Base-by-base conservation (phyloP, 805 yeast species). In the Schizosaccharomyces octosporus region DNA sequence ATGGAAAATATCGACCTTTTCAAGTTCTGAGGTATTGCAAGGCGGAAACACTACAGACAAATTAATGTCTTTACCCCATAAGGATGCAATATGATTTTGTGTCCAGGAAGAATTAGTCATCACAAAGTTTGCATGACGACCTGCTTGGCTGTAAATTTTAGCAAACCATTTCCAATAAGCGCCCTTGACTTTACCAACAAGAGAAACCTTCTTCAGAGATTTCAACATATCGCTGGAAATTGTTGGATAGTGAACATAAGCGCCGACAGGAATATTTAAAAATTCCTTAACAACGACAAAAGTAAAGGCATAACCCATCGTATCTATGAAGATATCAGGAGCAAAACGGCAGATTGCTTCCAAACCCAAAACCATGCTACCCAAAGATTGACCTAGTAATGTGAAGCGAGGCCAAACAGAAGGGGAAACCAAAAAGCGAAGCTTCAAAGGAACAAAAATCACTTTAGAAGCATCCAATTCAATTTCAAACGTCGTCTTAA, bases 211-310 rank as follows among this genome's bases (percentile, higher is more conserved):
- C 64, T 64, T 62, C 3, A 85, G 72, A 66, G 84, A 83, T 60
- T 73, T 73, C 65, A 88, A 73, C 99, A 93, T 93, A 66, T 90
- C 97, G 32, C 74, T 72, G 55, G 95, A 94, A 42, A 93, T 82
- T 19, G 89, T 80, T 1, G 99, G 99, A 73, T 85, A 93, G 72
- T 93, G 99, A n/a, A 87, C 86, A 68, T 93, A 93, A 0, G 95
- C 81, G 29, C 84, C 72, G 32, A 93, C 78, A 0, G 98, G 98
- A 36, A 87, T 73, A 63, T 78, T 76, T 45, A 85, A 75, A 59
- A 80, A 71, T 65, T 74, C 68, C 27, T 77, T 70, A 0, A 85
- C 81, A 27, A 84, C 68, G 1, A 87, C 85, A 70, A 88, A 90
- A 29, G 84, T 74, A 63, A 90, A 93, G 3, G 98, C 97, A 61